Conservation (phyloP, 495 filamentous ascomycete species). For the Penicillium ucsense region DNA sequence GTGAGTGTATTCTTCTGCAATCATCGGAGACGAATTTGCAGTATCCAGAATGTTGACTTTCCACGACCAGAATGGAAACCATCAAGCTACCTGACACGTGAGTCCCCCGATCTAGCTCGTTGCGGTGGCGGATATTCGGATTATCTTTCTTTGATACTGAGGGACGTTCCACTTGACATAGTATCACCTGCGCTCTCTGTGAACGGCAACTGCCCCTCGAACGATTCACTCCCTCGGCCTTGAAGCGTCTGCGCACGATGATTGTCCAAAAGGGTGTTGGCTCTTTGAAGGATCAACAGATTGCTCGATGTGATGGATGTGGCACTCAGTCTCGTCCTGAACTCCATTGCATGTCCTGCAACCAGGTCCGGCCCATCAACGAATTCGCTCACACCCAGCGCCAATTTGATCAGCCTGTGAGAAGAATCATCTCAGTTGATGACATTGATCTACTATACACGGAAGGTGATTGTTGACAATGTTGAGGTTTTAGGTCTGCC, state of each 20-base stretch:
- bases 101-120: no score
- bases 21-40: no score
- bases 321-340: slow-evolving; percentile 12
- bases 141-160: background rate
- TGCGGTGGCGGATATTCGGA: no score
- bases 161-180: background rate
- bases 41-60: no score
- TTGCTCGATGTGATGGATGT: background rate
- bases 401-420: slow-evolving; percentile 22
- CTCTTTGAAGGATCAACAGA: background rate
- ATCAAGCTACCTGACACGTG: no score
- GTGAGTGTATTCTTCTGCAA: no score
- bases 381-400: slow-evolving; percentile 51
- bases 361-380: slow-evolving; percentile 31
- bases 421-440: background rate
- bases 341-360: slow-evolving; percentile 38
- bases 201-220: background rate
- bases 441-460: background rate
- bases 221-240: background rate
- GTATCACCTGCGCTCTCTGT: background rate
- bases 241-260: background rate
- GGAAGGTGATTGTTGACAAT: background rate
- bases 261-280: background rate
- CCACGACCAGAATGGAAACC: no score
- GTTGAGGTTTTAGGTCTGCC: background rate